A percentile compares a stretch with the other conserved stretches of the same genome.
Conservation (phyloP, 2,329 filamentous ascomycete genomes). For the Macroventuria anomochaeta region DNA sequence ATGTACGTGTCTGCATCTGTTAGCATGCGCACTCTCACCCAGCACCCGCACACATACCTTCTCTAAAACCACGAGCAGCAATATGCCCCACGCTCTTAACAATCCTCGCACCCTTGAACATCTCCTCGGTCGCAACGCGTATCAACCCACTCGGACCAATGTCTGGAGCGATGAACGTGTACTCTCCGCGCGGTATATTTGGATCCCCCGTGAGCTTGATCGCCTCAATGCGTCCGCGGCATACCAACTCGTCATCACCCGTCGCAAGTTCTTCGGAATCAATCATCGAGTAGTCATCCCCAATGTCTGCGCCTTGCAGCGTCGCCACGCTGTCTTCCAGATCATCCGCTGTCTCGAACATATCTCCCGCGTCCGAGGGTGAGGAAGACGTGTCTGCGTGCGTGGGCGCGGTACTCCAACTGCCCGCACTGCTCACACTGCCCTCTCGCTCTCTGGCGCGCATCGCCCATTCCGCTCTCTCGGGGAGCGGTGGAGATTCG, state of each 20-base stretch:
- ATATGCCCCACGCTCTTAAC: slow-evolving; percentile 80
- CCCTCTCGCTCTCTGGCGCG: slow-evolving; percentile 32
- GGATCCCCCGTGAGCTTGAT: slow-evolving; percentile 92
- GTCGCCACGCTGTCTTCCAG: slow-evolving; percentile 52
- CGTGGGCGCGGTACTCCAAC: slow-evolving; percentile 43
- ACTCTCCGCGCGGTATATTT: slow-evolving; percentile 86
- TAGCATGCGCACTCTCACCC: not conserved
- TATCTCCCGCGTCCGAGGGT: slow-evolving; percentile 18
- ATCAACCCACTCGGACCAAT: slow-evolving; percentile 72
- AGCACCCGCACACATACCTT: slow-evolving; percentile 63
- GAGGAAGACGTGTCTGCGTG: slow-evolving; percentile 8
- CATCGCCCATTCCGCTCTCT: slow-evolving; percentile 40
- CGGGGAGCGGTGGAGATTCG: slow-evolving; percentile 51
- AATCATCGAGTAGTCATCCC: not conserved
- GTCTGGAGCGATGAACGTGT: slow-evolving; percentile 80
- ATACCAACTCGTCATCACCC: slow-evolving; percentile 48
- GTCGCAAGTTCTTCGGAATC: not conserved
- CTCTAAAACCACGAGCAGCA: slow-evolving; percentile 72
- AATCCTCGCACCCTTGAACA: slow-evolving; percentile 76
- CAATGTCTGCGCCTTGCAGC: slow-evolving; percentile 23
- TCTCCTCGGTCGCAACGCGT: slow-evolving; percentile 67
- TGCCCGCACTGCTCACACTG: slow-evolving; percentile 39
- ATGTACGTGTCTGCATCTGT: slow-evolving; percentile 70
- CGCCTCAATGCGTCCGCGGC: slow-evolving; percentile 75
- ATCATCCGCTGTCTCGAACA: slow-evolving; percentile 23